Evolutionary conservation across 495 filamentous ascomycete species (phyloP).

Genomic region (Penicillium longicatenatum): DNA sequence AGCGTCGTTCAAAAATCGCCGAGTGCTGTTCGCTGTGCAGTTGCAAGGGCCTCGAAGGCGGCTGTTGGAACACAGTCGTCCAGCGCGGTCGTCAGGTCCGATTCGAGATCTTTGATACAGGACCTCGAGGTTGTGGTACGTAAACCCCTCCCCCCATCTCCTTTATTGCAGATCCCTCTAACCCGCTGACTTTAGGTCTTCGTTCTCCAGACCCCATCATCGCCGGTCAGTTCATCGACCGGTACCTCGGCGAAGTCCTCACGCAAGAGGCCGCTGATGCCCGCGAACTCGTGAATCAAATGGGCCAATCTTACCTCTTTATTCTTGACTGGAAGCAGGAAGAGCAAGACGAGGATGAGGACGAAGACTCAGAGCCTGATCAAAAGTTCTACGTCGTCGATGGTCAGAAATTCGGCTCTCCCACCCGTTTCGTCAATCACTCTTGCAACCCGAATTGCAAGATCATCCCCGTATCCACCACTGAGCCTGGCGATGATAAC

Average conservation of each 20-base stretch:
- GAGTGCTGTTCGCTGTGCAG: constrained; percentile 79
- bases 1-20: constrained; percentile 58
- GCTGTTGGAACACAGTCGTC: constrained; percentile 80
- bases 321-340: constrained; percentile 74
- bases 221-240: constrained; percentile 83
- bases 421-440: constrained; percentile 67
- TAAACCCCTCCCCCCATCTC: constrained; percentile 2
- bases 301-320: constrained; percentile 70
- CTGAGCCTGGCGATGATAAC: constrained; percentile 64
- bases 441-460: constrained; percentile 74
- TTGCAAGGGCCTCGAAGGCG: constrained; percentile 46
- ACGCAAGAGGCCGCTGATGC: constrained; percentile 65
- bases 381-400: constrained; percentile 56
- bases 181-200: constrained; percentile 54
- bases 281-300: constrained; percentile 55
- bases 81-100: constrained; percentile 73
- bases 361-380: not conserved
- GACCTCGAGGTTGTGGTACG: constrained; percentile 77
- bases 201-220: constrained; percentile 66
- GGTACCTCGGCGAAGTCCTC: constrained; percentile 88
- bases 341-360: constrained; percentile 42
- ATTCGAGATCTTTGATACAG: constrained; percentile 81
- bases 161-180: constrained; percentile 4
- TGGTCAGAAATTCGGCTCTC: constrained; percentile 58
- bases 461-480: constrained; percentile 79